Conservation (phyloP, 2,329 filamentous ascomycete species). For the Diaporthe sp. region DNA sequence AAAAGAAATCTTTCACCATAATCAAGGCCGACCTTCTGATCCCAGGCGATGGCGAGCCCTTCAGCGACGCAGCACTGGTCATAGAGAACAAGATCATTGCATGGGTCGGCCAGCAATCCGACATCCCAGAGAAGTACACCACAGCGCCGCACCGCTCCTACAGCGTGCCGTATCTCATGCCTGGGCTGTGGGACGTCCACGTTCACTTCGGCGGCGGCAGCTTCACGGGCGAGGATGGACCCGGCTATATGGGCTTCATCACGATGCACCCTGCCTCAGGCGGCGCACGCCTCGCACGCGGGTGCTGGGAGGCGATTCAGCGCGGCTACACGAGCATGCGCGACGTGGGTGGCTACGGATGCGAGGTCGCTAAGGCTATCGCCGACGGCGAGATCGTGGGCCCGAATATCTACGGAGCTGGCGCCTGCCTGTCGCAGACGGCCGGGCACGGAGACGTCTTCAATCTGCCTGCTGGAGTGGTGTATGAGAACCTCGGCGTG, state of each 20-base stretch:
- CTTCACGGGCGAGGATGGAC: conserved; percentile 34
- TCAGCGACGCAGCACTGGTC: conserved; percentile 50
- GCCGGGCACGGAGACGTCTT: conserved; percentile 53
- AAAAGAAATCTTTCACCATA: conserved; percentile 50
- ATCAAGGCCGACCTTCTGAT: conserved; percentile 51
- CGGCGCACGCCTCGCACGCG: conserved; percentile 49
- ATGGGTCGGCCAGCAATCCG: conserved; percentile 51
- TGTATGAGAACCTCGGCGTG: conserved; percentile 51
- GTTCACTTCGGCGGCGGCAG: conserved; percentile 48
- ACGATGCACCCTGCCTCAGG: conserved; percentile 47
- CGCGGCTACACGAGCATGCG: conserved; percentile 52
- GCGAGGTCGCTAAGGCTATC: conserved; percentile 48
- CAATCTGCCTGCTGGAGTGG: conserved; percentile 49
- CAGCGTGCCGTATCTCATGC: conserved; percentile 49
- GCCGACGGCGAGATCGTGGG: conserved; percentile 50
- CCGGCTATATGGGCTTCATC: conserved; percentile 42
- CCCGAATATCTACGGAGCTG: conserved; percentile 49
- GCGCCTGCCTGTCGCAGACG: conserved; percentile 51
- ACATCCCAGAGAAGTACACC: conserved; percentile 48
- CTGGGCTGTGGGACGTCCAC: conserved; percentile 52
- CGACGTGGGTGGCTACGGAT: conserved; percentile 50
- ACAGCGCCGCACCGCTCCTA: conserved; percentile 44
- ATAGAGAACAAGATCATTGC: conserved; percentile 52
- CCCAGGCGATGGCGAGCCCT: conserved; percentile 52
- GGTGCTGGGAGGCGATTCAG: conserved; percentile 54